Evolutionary conservation across 176 grass and related monocot genomes (phyloP).

Genomic region (Bromus sterilis): DNA sequence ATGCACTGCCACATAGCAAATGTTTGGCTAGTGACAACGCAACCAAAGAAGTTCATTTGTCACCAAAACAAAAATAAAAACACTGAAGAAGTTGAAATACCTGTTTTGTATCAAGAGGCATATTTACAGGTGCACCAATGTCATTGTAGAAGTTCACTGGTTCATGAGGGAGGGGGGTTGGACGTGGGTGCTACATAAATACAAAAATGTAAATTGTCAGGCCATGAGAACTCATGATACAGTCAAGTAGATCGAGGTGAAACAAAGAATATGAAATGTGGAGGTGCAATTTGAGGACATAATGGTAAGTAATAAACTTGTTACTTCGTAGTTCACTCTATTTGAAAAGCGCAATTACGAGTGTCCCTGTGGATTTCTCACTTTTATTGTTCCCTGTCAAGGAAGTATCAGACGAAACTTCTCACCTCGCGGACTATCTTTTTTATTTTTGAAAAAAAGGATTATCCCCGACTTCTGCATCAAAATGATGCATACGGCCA

Average conservation of each 20-base stretch:
- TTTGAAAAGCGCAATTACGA: neutral
- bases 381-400: too few relatives aligned
- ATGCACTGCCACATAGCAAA: neutral
- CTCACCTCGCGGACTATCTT: too few relatives aligned
- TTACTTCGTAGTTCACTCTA: neutral
- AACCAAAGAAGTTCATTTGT: neutral
- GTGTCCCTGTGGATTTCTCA: neutral
- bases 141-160: conserved; percentile 54
- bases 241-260: neutral
- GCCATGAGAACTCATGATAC: neutral
- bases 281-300: neutral
- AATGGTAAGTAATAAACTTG: neutral
- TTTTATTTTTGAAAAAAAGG: too few relatives aligned
- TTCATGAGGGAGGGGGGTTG: conserved; percentile 40
- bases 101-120: conserved; percentile 49
- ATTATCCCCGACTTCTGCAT: too few relatives aligned
- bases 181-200: conserved; percentile 26
- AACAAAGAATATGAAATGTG: neutral
- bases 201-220: neutral
- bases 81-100: conserved; percentile 15
- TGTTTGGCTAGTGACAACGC: neutral
- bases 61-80: neutral
- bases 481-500: too few relatives aligned
- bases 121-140: conserved; percentile 29
- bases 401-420: too few relatives aligned